Conservation (phyloP, 2,329 filamentous ascomycete species). For the Aspergillus hortae region DNA sequence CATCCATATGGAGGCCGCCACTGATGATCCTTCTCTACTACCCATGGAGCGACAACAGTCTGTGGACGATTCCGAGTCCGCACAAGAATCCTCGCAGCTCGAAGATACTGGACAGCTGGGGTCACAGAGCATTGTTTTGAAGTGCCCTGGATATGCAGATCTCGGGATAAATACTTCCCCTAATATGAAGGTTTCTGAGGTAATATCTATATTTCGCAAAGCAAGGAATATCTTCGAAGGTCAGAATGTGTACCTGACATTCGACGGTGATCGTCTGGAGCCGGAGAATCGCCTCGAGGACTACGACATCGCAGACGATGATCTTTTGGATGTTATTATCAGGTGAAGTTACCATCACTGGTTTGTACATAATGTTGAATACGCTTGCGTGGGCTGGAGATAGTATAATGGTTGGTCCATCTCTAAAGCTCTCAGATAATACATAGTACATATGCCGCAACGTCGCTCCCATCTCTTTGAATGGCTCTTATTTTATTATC, state of each 20-base stretch:
- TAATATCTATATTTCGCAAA: conserved; percentile 61
- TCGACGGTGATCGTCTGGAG: conserved; percentile 71
- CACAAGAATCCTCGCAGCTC: not conserved
- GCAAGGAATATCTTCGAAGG: conserved; percentile 50
- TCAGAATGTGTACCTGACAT: conserved; percentile 59
- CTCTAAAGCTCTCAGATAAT: too few species aligned
- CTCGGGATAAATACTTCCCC: conserved; percentile 45
- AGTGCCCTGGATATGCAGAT: conserved; percentile 49
- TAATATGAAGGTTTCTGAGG: conserved; percentile 57
- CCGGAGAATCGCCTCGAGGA: conserved; percentile 59
- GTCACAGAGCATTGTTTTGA: conserved; percentile 48
- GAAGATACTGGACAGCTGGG: conserved; percentile 24
- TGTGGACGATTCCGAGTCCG: conserved; percentile 1
- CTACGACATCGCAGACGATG: conserved; percentile 70
- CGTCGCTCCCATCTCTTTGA: too few species aligned
- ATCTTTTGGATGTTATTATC: conserved; percentile 71
- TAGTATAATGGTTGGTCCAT: too few species aligned
- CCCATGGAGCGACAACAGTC: not conserved
- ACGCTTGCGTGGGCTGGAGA: too few species aligned
- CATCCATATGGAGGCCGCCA: conserved; percentile 77
- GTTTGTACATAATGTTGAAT: not conserved
- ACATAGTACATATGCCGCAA: too few species aligned
- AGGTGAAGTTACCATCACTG: conserved; percentile 33
- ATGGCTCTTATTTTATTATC: too few species aligned
- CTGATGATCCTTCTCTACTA: conserved; percentile 46